Base-by-base conservation (phyloP, 2,329 filamentous ascomycete genomes). In the Beauveria medogensis region DNA sequence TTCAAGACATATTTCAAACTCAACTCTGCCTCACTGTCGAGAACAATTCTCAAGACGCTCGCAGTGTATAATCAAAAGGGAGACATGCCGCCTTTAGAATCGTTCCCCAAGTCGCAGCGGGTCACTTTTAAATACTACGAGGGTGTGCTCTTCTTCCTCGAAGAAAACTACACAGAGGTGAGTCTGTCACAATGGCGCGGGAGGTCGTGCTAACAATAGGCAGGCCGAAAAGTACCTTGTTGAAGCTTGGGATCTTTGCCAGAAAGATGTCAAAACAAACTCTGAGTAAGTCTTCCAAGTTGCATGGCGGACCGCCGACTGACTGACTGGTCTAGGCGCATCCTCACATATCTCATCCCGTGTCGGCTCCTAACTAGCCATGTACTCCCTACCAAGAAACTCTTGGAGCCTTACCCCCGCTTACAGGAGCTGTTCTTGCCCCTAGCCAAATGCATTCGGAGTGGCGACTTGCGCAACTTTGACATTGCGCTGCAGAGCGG, bases 1-100 rank as follows among this genome's bases (percentile, higher is more conserved):
- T 99, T 99, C 84, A 97, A 97, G 76, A 97, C 92, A 1, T 97
- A 97, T 74, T 99, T 99, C 79, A 95, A 91, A 78, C 80, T 97
- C 64, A 96, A 96, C 75, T 90, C 89, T 40, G 88, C 95, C 61
- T 87, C 86, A n/a, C 79, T 97, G 22, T 96, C 88, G 20, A 92
- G 94, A 71, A 97, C 94, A 66, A 88, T 97, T 55, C 80, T 99
- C 52, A 90, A 88, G 66, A 92, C 91, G 0, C 80, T 99, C 53
- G 82, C 87, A 52, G 92, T 92, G 14, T 88, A 89, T 59, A 75
- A 80, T 61, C 80, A 87, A 47, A 77, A 80, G 63, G 82, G 84
- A 50, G 93, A 99, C 68, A 88, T 99, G 77, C 94, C 94, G 0
- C 78, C 83, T 0, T 79, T 97, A 34, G 82, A 88, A 18, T 79